These are phyloP conservation scores for Groenewaldozyma salmanticensis DNA, from an alignment of 805 yeast genomes.

Conservation along the genomic window DNA sequence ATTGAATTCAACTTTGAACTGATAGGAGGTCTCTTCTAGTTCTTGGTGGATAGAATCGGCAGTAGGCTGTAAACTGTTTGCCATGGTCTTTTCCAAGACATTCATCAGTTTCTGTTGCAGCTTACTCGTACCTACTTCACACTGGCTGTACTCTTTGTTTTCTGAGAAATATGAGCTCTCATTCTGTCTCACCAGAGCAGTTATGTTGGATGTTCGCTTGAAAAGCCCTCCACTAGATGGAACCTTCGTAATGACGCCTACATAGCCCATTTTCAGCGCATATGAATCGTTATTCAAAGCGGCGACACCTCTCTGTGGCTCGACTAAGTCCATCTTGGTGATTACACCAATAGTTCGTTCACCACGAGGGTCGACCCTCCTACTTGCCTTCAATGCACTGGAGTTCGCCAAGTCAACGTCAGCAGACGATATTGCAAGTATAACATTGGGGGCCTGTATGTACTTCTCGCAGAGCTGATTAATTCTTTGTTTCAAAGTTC, in stretches of 20 bases:
- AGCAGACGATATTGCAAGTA: slow-evolving; percentile 92
- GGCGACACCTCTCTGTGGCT: slow-evolving; percentile 57
- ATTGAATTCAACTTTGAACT: slow-evolving; percentile 92
- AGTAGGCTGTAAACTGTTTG: slow-evolving; percentile 78
- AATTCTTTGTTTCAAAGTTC: slow-evolving; percentile 68
- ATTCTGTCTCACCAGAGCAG: slow-evolving; percentile 31
- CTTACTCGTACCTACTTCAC: slow-evolving; percentile 65
- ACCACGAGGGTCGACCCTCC: slow-evolving; percentile 84
- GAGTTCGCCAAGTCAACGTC: slow-evolving; percentile 97
- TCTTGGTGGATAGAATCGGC: slow-evolving; percentile 78
- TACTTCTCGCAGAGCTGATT: slow-evolving; percentile 74
- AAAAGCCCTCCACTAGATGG: slow-evolving; percentile 44
- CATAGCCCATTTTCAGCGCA: slow-evolving; percentile 93
- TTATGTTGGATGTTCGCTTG: slow-evolving; percentile 49
- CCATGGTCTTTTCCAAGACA: slow-evolving; percentile 86
- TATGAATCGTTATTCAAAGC: slow-evolving; percentile 70
- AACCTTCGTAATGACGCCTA: slow-evolving; percentile 88
- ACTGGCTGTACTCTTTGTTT: slow-evolving; percentile 53
- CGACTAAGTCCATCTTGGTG: slow-evolving; percentile 86
- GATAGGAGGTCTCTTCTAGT: slow-evolving; percentile 84
- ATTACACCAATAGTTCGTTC: slow-evolving; percentile 94
- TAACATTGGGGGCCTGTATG: slow-evolving; percentile 84
- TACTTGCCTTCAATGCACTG: slow-evolving; percentile 84
- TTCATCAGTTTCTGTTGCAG: slow-evolving; percentile 74
- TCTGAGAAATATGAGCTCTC: slow-evolving; percentile 57